These are phyloP conservation scores for Myxozyma sirexii DNA, from an alignment of 805 yeast species.

Conservation along the genomic window DNA sequence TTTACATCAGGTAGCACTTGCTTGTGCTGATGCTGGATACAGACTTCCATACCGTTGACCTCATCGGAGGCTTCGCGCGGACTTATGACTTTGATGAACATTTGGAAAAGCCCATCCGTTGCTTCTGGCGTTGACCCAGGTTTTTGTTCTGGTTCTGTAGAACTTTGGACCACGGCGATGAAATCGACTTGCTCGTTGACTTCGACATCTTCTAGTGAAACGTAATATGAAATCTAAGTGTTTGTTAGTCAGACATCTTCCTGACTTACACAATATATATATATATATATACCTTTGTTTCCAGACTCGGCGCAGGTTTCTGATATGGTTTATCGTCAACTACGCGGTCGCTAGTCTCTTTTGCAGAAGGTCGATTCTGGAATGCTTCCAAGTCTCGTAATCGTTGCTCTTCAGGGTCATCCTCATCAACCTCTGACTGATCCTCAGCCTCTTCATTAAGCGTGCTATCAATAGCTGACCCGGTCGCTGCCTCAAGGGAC, in stretches of 20 bases:
- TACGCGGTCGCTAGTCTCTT: neutral
- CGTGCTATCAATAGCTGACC: neutral
- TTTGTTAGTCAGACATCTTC: neutral
- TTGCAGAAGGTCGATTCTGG: neutral
- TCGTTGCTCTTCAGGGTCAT: conserved; percentile 15
- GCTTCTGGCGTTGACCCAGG: neutral
- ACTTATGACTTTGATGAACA: conserved; percentile 10
- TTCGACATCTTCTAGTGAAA: conserved; percentile 5
- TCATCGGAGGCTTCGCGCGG: conserved; percentile 4
- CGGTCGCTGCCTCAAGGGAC: neutral
- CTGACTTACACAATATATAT: too few species aligned
- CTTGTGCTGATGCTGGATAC: conserved; percentile 5
- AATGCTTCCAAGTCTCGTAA: conserved; percentile 7
- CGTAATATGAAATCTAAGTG: conserved; percentile 10
- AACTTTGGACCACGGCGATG: conserved; percentile 16
- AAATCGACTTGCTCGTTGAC: conserved; percentile 11
- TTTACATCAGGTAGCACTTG: conserved; percentile 12
- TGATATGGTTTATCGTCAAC: neutral
- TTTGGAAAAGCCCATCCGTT: neutral
- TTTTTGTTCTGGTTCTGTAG: neutral
- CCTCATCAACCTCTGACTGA: conserved; percentile 15
- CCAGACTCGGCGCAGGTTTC: neutral
- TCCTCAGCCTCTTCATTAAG: neutral
- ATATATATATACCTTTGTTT: conserved; percentile 1
- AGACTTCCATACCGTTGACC: neutral